Conservation (phyloP, 2,329 filamentous ascomycete genomes). For the Penicillium sp. region DNA sequence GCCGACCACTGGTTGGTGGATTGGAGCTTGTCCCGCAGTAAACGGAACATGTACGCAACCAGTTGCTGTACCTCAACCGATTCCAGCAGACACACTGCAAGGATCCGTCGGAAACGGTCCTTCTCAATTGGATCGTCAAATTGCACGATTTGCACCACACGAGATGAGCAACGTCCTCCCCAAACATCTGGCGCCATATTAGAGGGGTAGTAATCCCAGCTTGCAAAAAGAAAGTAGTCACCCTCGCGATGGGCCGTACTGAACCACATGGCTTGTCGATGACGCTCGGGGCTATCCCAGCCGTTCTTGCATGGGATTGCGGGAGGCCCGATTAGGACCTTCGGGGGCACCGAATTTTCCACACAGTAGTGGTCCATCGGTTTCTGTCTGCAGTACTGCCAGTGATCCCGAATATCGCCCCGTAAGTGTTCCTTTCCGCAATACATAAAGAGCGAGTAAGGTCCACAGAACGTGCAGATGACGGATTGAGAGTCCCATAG, state of each 20-base stretch:
- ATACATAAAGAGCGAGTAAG: conserved; percentile 44
- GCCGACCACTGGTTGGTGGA: conserved; percentile 17
- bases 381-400: conserved; percentile 31
- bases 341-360: conserved; percentile 26
- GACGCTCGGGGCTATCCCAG: conserved; percentile 41
- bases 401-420: conserved; percentile 42
- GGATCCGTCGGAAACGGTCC: conserved; percentile 40
- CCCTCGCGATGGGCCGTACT: conserved; percentile 27
- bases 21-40: conserved; percentile 40
- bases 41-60: conserved; percentile 38
- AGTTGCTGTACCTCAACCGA: conserved; percentile 19
- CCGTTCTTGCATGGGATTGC: conserved; percentile 34
- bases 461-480: conserved; percentile 47
- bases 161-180: conserved; percentile 30
- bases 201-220: conserved; percentile 26
- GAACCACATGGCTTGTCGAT: conserved; percentile 41
- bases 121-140: conserved; percentile 34
- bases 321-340: conserved; percentile 27
- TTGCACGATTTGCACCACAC: conserved; percentile 22
- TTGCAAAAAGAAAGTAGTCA: conserved; percentile 44
- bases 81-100: conserved; percentile 37
- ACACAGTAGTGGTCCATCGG: conserved; percentile 29
- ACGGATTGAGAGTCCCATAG: conserved; percentile 36
- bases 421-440: conserved; percentile 44
- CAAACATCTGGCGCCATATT: conserved; percentile 17